Base-by-base conservation (phyloP, 164 flowering plant species). In the Kingdonia uniflora region DNA sequence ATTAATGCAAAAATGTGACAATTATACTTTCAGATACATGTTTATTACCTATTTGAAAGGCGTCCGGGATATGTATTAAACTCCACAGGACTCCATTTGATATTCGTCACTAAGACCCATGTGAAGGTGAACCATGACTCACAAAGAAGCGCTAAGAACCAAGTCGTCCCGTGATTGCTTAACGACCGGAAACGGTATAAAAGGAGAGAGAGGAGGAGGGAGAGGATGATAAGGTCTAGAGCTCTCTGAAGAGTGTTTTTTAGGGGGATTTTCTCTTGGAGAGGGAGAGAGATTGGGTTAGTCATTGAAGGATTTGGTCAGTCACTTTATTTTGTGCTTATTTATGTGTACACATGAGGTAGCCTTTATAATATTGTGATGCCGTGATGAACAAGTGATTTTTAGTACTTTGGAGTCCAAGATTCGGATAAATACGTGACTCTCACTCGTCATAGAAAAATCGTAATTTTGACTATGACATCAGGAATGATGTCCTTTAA, bases 101-200 rank as follows among this genome's bases (percentile, higher is more conserved):
- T 41, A 60, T 35, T 65, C 25, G 71, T 19, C 11, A 26, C 3
- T 40, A 81, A 51, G 49, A 71, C 2, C 75, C 81, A 77, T 5
- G 29, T 11, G 73, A 77, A 71, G 46, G 80, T 65, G 64, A 81
- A 84, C 71, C 75, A 79, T 1, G 58, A 42, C 65, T 84, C 87
- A 20, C 85, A 79, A 0, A 66, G 42, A 37, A 77, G 57, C 0
- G 87, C 82, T 5, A 81, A 61, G 42, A 66, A 52, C 78, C 80
- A 79, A 17, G 54, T 16, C 29, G 59, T 0, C 14, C 67, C 75
- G 22, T 69, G 67, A 38, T 48, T 21, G 14, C 44, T 20, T 17
- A 74, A 52, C 1, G 29, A 51, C 15, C 54, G n/a, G 16, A 79
- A 38, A 33, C 83, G 83, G 44, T 76, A 74, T 14, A 39, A 2